Evolutionary conservation across 352 stramenopile genomes (phyloP).

Genomic region (Pythium rishiriense): DNA sequence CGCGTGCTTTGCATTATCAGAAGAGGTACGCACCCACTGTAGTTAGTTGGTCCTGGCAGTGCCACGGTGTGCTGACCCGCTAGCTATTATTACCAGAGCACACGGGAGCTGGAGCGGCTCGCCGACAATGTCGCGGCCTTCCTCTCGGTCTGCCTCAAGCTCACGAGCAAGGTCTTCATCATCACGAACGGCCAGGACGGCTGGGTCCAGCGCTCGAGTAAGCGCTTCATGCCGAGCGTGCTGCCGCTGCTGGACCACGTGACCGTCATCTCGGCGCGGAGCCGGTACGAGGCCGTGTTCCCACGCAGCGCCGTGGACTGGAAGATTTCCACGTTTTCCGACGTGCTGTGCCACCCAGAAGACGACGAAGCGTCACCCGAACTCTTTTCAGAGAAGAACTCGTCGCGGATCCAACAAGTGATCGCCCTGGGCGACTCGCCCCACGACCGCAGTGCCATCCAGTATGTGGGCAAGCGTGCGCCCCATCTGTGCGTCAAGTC

Average conservation of each 20-base stretch:
- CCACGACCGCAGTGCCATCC: constrained; percentile 68
- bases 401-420: constrained; percentile 41
- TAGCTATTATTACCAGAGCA: constrained; percentile 19
- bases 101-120: constrained; percentile 36
- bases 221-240: constrained; percentile 66
- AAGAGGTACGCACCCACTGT: constrained; percentile 27
- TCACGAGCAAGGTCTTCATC: constrained; percentile 45
- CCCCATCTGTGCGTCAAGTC: constrained; percentile 65
- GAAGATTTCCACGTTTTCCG: constrained; percentile 75
- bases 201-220: constrained; percentile 76
- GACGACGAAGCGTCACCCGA: constrained; percentile 8
- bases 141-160: constrained; percentile 46
- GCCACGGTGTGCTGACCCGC: not conserved
- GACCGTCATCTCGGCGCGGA: constrained; percentile 67
- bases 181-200: constrained; percentile 71
- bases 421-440: constrained; percentile 75
- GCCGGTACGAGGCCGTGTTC: constrained; percentile 58
- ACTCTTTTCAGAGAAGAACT: constrained; percentile 8
- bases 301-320: constrained; percentile 69
- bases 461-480: constrained; percentile 57
- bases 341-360: constrained; percentile 48
- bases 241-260: constrained; percentile 55
- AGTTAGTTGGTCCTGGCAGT: too few relatives aligned
- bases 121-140: constrained; percentile 44
- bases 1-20: constrained; percentile 38